A percentile compares a stretch with the other conserved stretches of the same genome.
phyloP scores from a whole-genome alignment of 164 flowering plant species.

The Akebia trifoliata region DNA sequence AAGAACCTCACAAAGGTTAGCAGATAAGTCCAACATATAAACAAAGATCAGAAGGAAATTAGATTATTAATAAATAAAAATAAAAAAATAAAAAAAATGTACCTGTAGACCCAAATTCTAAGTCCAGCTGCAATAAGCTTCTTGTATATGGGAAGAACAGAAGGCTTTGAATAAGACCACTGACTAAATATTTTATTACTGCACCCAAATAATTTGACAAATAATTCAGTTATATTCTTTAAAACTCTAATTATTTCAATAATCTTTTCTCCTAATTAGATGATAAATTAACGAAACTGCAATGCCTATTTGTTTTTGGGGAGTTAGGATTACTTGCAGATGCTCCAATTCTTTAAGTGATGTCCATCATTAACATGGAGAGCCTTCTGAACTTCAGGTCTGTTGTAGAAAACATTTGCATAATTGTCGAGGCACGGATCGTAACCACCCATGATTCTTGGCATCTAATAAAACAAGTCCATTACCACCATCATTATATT shows the following conservation, averaged over 20 bases:
- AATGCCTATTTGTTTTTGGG: neutral
- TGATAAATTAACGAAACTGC: neutral
- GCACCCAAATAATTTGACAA: conserved; percentile 24
- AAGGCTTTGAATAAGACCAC: conserved; percentile 61
- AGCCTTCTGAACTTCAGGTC: conserved; percentile 79
- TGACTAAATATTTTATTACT: conserved; percentile 40
- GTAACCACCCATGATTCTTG: conserved; percentile 79
- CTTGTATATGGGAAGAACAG: conserved; percentile 83
- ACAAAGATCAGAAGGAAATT: too few species aligned
- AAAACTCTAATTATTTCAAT: neutral
- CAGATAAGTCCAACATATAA: neutral
- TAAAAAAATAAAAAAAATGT: neutral
- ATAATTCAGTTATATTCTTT: neutral
- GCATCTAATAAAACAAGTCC: conserved; percentile 47
- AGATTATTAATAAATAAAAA: too few species aligned
- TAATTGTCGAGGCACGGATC: conserved; percentile 89
- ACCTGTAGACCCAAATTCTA: conserved; percentile 97
- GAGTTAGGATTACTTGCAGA: conserved; percentile 72
- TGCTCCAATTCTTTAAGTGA: conserved; percentile 66
- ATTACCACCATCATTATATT: neutral
- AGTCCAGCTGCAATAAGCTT: conserved; percentile 80
- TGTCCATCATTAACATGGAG: conserved; percentile 78
- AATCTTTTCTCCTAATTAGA: neutral
- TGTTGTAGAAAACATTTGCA: conserved; percentile 67
- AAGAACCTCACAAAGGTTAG: neutral